phyloP scores from a whole-genome alignment of 2,329 filamentous ascomycete genomes.

The Daldinia eschscholtzii region DNA sequence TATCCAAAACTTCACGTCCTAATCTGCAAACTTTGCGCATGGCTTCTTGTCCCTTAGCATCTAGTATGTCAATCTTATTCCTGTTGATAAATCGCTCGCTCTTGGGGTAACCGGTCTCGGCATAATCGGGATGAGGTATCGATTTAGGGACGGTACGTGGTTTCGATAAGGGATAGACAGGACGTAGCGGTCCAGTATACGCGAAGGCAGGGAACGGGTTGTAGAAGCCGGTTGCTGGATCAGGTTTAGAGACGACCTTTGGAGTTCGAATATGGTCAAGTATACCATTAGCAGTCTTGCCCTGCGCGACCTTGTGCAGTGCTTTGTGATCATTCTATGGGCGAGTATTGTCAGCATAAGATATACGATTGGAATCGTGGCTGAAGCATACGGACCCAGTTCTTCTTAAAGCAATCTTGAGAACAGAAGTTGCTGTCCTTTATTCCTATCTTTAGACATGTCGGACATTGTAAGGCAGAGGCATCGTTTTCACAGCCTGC shows the following conservation, averaged over 20 bases:
- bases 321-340: slow-evolving; percentile 83
- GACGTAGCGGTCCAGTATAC: slow-evolving; percentile 84
- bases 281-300: slow-evolving; percentile 69
- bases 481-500: slow-evolving; percentile 89
- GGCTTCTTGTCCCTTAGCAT: slow-evolving; percentile 82
- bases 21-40: slow-evolving; percentile 94
- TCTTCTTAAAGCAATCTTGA: slow-evolving; percentile 98
- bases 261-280: slow-evolving; percentile 81
- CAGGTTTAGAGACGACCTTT: slow-evolving; percentile 88
- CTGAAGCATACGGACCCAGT: slow-evolving; percentile 78
- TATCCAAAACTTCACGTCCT: slow-evolving; percentile 91
- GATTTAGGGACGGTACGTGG: slow-evolving; percentile 79
- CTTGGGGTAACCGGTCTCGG: slow-evolving; percentile 81
- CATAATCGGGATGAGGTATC: slow-evolving; percentile 90
- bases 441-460: slow-evolving; percentile 88
- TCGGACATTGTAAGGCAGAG: slow-evolving; percentile 90
- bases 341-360: slow-evolving; percentile 26
- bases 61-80: slow-evolving; percentile 86
- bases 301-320: slow-evolving; percentile 77
- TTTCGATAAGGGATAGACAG: slow-evolving; percentile 86
- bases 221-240: slow-evolving; percentile 88
- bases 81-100: slow-evolving; percentile 72
- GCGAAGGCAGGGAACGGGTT: slow-evolving; percentile 92
- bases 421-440: slow-evolving; percentile 97
- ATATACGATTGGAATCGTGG: slow-evolving; percentile 7